Evolutionary conservation across 495 filamentous ascomycete species (phyloP).

Genomic region (Neurospora sp.): DNA sequence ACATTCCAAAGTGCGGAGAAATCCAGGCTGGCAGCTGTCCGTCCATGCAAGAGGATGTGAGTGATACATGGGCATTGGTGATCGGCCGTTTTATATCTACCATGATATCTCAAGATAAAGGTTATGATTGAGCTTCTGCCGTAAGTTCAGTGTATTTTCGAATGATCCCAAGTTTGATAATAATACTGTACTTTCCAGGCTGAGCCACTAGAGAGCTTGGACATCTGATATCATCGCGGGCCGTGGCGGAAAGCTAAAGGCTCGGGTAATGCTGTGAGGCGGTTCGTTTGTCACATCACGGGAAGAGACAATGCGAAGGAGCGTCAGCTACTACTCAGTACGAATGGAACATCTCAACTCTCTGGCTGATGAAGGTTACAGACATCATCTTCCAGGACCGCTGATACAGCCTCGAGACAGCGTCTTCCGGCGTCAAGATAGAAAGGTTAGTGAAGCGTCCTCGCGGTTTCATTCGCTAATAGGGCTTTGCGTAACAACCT

Average conservation of each 20-base stretch:
- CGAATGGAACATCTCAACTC: neutral
- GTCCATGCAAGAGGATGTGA: neutral
- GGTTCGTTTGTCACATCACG: neutral
- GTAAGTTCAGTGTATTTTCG: neutral
- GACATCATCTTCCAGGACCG: neutral
- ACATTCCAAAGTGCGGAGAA: neutral
- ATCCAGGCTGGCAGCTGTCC: neutral
- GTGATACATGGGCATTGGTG: neutral
- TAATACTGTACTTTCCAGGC: neutral
- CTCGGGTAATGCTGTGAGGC: neutral
- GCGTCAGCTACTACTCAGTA: neutral
- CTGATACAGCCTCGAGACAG: neutral
- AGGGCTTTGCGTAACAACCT: neutral
- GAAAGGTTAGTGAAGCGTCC: neutral
- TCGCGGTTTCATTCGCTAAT: neutral
- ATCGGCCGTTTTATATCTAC: neutral
- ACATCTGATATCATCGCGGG: neutral
- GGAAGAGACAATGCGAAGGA: neutral
- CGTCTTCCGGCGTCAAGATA: neutral
- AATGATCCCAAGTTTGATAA: neutral
- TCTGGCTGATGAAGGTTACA: neutral
- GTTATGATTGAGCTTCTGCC: neutral
- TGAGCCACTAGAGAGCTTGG: neutral
- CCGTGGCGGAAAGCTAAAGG: neutral
- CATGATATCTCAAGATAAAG: neutral